Percentiles rank a stretch among this genome's conserved stretches.
Conservation (phyloP, 163 green algal species). For the Chlorella variabilis region DNA sequence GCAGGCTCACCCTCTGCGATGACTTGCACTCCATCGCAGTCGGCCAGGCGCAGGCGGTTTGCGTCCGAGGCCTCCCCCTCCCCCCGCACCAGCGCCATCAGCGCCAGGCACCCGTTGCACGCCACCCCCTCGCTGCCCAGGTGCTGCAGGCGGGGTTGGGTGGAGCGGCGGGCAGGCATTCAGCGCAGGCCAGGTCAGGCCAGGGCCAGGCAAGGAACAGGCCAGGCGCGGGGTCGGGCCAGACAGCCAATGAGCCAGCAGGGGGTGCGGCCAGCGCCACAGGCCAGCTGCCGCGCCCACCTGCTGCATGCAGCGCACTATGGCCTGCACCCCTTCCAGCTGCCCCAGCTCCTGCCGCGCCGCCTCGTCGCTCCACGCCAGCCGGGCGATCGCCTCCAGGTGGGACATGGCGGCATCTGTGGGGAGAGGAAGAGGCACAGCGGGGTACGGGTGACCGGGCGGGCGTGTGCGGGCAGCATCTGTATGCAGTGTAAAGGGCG, state of each 20-base stretch:
- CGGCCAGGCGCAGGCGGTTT: slow-evolving; percentile 58
- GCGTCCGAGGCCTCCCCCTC: slow-evolving; percentile 55
- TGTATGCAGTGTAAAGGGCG: not conserved
- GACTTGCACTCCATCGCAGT: not conserved
- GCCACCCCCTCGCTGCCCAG: slow-evolving; percentile 50
- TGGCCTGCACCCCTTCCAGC: slow-evolving; percentile 16
- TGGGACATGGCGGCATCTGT: not conserved
- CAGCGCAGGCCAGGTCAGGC: no score
- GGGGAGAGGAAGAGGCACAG: no score
- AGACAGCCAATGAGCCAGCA: no score
- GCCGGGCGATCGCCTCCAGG: slow-evolving; percentile 32
- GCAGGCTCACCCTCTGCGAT: slow-evolving; percentile 2
- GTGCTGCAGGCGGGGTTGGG: slow-evolving; percentile 5
- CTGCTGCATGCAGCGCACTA: slow-evolving; percentile 20
- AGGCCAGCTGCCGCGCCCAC: slow-evolving; percentile 7
- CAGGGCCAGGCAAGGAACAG: no score
- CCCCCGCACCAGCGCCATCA: slow-evolving; percentile 68
- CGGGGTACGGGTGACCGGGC: no score
- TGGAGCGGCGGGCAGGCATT: no score
- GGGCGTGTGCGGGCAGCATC: no score
- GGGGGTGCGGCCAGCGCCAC: no score
- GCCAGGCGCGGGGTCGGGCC: no score
- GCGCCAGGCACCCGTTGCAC: slow-evolving; percentile 65
- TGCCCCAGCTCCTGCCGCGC: slow-evolving; percentile 47
- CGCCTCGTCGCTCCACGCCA: slow-evolving; percentile 71